Evolutionary conservation across 768 basidiomycete genomes (phyloP).

Genomic region (Suillus alpinus): DNA sequence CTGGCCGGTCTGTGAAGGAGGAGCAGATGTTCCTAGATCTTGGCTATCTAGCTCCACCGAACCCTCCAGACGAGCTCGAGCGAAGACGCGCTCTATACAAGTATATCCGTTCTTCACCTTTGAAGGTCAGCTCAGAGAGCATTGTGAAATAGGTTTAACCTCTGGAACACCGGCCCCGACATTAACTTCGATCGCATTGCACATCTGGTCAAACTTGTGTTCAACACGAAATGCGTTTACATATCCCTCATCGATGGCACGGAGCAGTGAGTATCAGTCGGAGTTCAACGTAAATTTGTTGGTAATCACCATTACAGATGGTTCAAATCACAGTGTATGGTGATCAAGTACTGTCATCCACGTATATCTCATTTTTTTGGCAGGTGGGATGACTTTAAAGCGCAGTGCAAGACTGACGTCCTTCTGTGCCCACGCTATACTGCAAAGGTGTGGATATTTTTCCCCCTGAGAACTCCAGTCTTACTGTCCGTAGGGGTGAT

Average conservation of each 20-base stretch:
- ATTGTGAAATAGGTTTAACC: slow-evolving; percentile 63
- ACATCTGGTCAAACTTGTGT: slow-evolving; percentile 90
- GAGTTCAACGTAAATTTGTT: slow-evolving; percentile 4
- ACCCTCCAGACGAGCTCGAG: slow-evolving; percentile 81
- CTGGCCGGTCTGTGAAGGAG: slow-evolving; percentile 58
- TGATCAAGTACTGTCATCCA: not conserved
- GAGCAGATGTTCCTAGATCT: slow-evolving; percentile 62
- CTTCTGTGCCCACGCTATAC: slow-evolving; percentile 81
- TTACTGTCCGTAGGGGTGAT: slow-evolving; percentile 52
- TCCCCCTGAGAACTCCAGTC: not conserved
- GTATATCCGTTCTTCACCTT: slow-evolving; percentile 35
- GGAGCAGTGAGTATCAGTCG: slow-evolving; percentile 62
- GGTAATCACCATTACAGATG: slow-evolving; percentile 46
- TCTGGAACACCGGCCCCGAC: slow-evolving; percentile 84
- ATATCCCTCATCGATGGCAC: slow-evolving; percentile 83
- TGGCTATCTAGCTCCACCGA: slow-evolving; percentile 76
- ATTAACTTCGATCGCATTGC: slow-evolving; percentile 92
- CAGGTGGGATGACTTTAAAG: slow-evolving; percentile 45
- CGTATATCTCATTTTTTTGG: slow-evolving; percentile 2
- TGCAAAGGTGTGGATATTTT: slow-evolving; percentile 58
- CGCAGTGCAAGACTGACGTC: slow-evolving; percentile 57
- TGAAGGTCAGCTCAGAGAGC: slow-evolving; percentile 5
- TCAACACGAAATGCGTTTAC: slow-evolving; percentile 81
- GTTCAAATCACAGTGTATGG: slow-evolving; percentile 86
- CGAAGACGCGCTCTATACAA: slow-evolving; percentile 83